phyloP scores from a whole-genome alignment of 192 early-diverging fungal species.

The Glomus cerebriforme region DNA sequence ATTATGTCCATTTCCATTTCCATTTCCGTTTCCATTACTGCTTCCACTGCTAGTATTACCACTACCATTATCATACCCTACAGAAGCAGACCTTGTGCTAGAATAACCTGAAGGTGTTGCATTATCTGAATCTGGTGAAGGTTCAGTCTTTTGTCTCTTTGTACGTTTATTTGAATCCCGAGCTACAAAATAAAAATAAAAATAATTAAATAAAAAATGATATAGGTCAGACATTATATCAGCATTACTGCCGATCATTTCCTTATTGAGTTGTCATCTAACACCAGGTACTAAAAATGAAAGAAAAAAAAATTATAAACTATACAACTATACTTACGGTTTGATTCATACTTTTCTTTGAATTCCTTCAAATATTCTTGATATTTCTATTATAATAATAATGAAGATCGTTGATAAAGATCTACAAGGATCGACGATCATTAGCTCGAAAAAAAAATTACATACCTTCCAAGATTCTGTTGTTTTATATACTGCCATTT shows the following conservation, averaged over 20 bases:
- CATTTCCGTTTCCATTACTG: slow-evolving; percentile 18
- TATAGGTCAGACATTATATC: background rate
- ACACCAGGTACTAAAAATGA: too few relatives aligned
- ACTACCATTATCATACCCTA: slow-evolving; percentile 19
- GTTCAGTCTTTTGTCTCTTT: background rate
- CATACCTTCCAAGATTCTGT: slow-evolving; percentile 41
- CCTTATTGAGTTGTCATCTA: too few relatives aligned
- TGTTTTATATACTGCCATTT: slow-evolving; percentile 39
- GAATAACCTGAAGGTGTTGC: slow-evolving; percentile 18
- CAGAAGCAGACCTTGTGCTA: slow-evolving; percentile 23
- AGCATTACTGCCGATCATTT: too few relatives aligned
- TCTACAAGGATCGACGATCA: background rate
- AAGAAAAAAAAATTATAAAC: background rate
- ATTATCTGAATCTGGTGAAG: slow-evolving; percentile 16
- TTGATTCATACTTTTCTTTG: slow-evolving; percentile 43
- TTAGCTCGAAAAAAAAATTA: background rate
- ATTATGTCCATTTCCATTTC: too few relatives aligned
- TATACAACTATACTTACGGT: background rate
- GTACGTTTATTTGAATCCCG: background rate
- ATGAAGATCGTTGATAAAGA: background rate
- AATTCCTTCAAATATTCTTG: slow-evolving; percentile 45
- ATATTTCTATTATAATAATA: slow-evolving; percentile 37
- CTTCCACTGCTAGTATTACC: slow-evolving; percentile 33
- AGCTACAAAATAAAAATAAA: background rate
- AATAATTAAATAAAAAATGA: background rate